Base-by-base conservation (phyloP, 1,284 basidiomycete genomes). In the Entoloma clypeatum region DNA sequence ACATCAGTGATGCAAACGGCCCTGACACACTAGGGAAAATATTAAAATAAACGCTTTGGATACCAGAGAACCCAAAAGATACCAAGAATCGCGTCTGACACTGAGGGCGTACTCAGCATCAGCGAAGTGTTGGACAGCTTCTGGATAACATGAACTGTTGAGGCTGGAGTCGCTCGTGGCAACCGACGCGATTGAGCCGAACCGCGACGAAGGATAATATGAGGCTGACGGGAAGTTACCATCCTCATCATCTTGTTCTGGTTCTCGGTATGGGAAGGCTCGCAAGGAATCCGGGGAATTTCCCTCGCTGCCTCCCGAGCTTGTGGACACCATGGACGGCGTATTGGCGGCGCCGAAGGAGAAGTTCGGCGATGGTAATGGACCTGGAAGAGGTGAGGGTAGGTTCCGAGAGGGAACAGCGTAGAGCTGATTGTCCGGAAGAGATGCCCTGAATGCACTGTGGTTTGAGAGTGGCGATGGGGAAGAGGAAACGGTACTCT, bases 351-450 rank as follows among this genome's bases (percentile, higher is more conserved):
- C 67, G 46, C 83, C 83, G 52, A 86, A 86, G 29, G 78, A 78
- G 65, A 77, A 86, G 52, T 72, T 72, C 21, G 79, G 77, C 6
- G 72, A 69, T 4, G 83, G 84, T n/a, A 86, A 67, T 5, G 84
- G 83, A 0, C 83, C 84, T 5, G 81, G 77, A 34, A 80, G 72
- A 7, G 78, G 77, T 2, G 77, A 70, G 1, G 68, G 56, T 19
- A 79, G 57, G 4, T 65, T 54, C 23, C 81, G 75, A 21, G 72
- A 57, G 10, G 75, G 69, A 42, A 75, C 59, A 7, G 72, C 63
- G 52, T 72, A 81, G 11, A 71, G 56, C 13, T 65, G 64, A 39
- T 72, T 69, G 44, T 76, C 74, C 31, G 75, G 74, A 19, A 73
- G 54, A 17, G 69, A 71, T 8, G 64, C 63, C 28, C 70, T 62